phyloP scores from a whole-genome alignment of 2,329 filamentous ascomycete species.

The Aspergillus chevalieri region DNA sequence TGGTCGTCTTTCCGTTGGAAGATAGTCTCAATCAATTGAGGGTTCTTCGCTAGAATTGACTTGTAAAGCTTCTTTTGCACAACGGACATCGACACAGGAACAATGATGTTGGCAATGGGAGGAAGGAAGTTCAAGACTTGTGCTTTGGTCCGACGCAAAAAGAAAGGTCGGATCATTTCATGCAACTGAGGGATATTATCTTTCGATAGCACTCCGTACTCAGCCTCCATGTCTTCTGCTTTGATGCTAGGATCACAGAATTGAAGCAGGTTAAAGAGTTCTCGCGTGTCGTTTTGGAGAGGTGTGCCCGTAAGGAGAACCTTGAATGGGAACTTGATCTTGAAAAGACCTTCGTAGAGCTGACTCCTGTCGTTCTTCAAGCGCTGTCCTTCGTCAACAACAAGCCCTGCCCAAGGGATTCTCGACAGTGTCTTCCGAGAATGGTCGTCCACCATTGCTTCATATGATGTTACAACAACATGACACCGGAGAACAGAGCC shows the following conservation, averaged over 20 bases:
- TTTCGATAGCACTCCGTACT: conserved; percentile 72
- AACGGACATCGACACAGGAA: conserved; percentile 91
- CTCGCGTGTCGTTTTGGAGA: conserved; percentile 75
- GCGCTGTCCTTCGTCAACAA: conserved; percentile 92
- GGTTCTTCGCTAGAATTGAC: conserved; percentile 85
- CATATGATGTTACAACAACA: conserved; percentile 91
- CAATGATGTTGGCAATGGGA: conserved; percentile 87
- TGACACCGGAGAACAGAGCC: conserved; percentile 72
- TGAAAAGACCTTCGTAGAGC: conserved; percentile 67
- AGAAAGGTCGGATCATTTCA: conserved; percentile 68
- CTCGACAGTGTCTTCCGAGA: conserved; percentile 60
- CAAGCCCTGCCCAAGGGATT: conserved; percentile 77
- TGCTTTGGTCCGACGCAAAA: conserved; percentile 74
- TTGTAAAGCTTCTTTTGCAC: conserved; percentile 93
- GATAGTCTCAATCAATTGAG: conserved; percentile 79
- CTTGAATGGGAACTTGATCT: conserved; percentile 73
- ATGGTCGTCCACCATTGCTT: conserved; percentile 70
- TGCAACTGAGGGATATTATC: conserved; percentile 79
- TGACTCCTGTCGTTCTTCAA: conserved; percentile 87
- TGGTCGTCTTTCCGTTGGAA: conserved; percentile 59
- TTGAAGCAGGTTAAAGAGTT: conserved; percentile 93
- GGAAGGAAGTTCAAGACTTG: conserved; percentile 88
- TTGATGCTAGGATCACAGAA: conserved; percentile 72
- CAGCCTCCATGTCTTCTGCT: conserved; percentile 65
- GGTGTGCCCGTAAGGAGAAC: conserved; percentile 84